Base-by-base conservation (phyloP, 2,329 filamentous ascomycete genomes). In the Fonsecaea multimorphosa region DNA sequence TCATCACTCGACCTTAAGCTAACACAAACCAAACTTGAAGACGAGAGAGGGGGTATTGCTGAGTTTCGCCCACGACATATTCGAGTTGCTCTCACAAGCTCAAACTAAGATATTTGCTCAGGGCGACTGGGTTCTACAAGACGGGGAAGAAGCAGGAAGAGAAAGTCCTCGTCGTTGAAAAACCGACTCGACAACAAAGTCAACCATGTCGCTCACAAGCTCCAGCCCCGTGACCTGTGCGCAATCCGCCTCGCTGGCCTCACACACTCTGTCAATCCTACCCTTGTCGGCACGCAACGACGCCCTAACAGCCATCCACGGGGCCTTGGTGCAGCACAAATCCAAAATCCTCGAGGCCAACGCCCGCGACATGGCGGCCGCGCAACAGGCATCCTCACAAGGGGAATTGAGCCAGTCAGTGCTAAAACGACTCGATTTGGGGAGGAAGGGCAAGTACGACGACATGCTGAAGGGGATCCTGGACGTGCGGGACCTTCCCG, bases 401-500 rank as follows among this genome's bases (percentile, higher is more conserved):
- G 94, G 94, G 46, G 83, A 87, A 55, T 81, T 98, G 57, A 94
- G 89, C 76, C 85, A 90, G 74, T 95, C 92, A 74, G 85, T 98
- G 27, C 86, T 97, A 34, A 95, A 96, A 74, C 86, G 95, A 63
- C 84, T 99, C 67, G 94, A 99, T 78, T 83, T 99, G 56, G 88
- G 87, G 56, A 90, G 91, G 77, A 87, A 88, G 75, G 94, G 94
- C 65, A 98, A 98, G 81, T 99, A 90, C 84, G 93, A 97, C 75
- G 95, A 98, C 75, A 98, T 99, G 95, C 84, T 99, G 70, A 90
- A 93, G 81, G 95, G 95, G 29, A 96, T 99, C 67, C 80, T 96
- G 66, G 92, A 97, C 79, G 95, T 99, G 67, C 86, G 90, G 71
- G 85, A 87, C 58, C 84, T 99, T 31, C 86, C 91, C 56, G 95